These are phyloP conservation scores for Sporisorium reilianum DNA, from an alignment of 1,284 basidiomycete genomes.

Conservation along the genomic window DNA sequence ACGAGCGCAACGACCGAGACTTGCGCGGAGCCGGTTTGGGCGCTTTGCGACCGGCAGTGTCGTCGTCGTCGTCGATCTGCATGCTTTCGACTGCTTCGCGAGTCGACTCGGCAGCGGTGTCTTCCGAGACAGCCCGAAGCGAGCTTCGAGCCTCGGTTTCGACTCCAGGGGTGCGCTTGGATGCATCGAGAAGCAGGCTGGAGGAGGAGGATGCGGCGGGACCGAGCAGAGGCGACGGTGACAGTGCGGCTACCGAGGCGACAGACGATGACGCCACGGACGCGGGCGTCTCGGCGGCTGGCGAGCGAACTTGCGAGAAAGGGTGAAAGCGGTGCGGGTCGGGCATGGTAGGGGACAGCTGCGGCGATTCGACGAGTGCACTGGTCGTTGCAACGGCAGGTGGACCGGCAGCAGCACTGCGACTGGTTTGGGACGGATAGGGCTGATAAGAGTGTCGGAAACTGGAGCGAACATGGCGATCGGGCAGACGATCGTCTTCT, in stretches of 20 bases:
- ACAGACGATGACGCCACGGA: conserved; percentile 27
- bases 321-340: conserved; percentile 13
- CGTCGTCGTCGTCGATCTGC: conserved; percentile 39
- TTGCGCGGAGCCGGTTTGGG: conserved; percentile 8
- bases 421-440: conserved; percentile 20
- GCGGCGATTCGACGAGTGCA: conserved; percentile 16
- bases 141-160: conserved; percentile 7
- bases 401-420: not conserved
- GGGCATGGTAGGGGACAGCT: conserved; percentile 30
- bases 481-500: conserved; percentile 27
- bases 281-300: conserved; percentile 19
- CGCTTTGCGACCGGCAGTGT: not conserved
- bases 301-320: conserved; percentile 13
- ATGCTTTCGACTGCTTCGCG: conserved; percentile 38
- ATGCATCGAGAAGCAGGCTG: conserved; percentile 5
- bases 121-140: conserved; percentile 21
- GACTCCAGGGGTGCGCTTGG: conserved; percentile 2
- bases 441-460: conserved; percentile 28
- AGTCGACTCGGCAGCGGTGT: conserved; percentile 28
- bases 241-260: conserved; percentile 13
- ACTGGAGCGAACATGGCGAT: conserved; percentile 16
- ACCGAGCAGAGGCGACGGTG: conserved; percentile 30
- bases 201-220: conserved; percentile 1
- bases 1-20: conserved; percentile 24
- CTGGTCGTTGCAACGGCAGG: conserved; percentile 1